Evolutionary conservation across 345 rosid genomes (phyloP), one percentile per base, ranked within the genome.

Genomic region (Aquilaria sinensis): DNA sequence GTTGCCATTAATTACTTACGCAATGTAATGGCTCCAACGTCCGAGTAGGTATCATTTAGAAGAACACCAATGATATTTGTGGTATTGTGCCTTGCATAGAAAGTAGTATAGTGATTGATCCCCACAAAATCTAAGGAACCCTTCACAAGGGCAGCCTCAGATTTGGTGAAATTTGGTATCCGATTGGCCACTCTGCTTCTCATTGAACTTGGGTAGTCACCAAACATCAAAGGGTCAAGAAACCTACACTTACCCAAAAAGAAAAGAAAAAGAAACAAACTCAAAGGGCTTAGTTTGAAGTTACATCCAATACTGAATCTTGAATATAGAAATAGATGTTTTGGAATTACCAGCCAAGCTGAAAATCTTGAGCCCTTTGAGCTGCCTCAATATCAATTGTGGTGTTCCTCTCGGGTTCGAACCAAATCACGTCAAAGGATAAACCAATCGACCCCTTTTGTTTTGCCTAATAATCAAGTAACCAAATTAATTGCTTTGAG

Each of bases 341-440:
- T 1, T 3, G 30, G n/a, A 33, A 5, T 73, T 84, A 87, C 99
- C 99, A 94, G 67, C 96, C 99, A 70, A 94, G 84, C 78, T 94
- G 99, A 79, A 94, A 94, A 68, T 94, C 99, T 81, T 83, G 97
- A 9, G 99, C 97, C 75, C 92, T 81, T 75, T 94, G 86, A 53
- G 96, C 75, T 34, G 99, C 99, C 72, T 85, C 88, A 41, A 67
- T 81, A 65, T 88, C 86, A 53, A 71, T 73, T 11, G 79, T 82
- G 49, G 78, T 71, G 82, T 88, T 83, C 0, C 78, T 61, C 53
- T 66, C 81, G 0, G 99, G 88, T 63, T 77, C 89, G 53, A 12
- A 94, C 99, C 99, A 94, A 31, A 90, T 83, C 32, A 90, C 95
- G 72, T 90, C 87, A 32, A 86, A 79, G 0, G 97, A 68, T 62